Base-by-base conservation (phyloP, 495 filamentous ascomycete species). In the Halenospora varia region DNA sequence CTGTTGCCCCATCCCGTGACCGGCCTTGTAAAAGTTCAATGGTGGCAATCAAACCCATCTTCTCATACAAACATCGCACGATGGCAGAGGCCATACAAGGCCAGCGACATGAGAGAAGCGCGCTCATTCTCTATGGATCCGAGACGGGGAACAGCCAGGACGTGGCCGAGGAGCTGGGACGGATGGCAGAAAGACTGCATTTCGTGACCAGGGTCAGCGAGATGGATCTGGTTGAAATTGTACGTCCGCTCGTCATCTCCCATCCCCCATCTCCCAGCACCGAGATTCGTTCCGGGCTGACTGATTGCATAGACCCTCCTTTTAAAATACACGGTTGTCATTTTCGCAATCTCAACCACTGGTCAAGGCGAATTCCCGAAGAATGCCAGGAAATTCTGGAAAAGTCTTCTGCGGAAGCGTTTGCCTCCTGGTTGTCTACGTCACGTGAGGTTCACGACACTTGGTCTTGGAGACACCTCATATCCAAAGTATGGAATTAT, bases 81-180 rank as follows among this genome's bases (percentile, higher is more conserved):
- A 66, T 66, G 64, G 29, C 64, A 23, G 50, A 60, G 10, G n/a
- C 26, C 17, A 19, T 48, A 40, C 18, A 65, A 19, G 67, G 70
- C 25, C 64, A 63, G 35, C 54, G 57, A 18, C 64, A 64, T 52
- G 69, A 68, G 44, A 74, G 88, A 63, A 87, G 78, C 25, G 86
- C 88, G 45, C 79, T 96, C 50, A 77, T 99, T 41, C 81, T 96
- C 40, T 97, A 96, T 75, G 95, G 90, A 25, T 90, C 92, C 17
- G 95, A 99, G 73, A 96, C 92, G 0, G 94, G 95, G 44, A 97
- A 92, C 65, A 85, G 89, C 35, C 86, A 94, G 65, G 94, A 97
- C 62, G 81, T 90, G 44, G 92, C 95, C 2, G 83, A 88, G 57
- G 90, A 97, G 72, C 71, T 97, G 51, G 89, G 86, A 18, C 77